Conservation (phyloP, 441 rosid genomes). For the Eutrema salsugineum region DNA sequence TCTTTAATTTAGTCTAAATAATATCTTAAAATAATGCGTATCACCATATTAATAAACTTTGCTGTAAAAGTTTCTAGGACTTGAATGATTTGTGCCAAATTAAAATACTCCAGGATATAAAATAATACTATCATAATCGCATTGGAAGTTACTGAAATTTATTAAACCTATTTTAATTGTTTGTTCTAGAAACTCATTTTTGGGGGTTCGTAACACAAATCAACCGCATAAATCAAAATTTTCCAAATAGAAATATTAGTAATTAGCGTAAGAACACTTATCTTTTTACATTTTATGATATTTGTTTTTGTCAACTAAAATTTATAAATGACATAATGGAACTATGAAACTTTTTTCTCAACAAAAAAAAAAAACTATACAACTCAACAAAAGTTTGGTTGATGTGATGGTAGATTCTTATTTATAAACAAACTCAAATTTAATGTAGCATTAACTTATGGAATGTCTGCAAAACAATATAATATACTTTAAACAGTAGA, state of each 20-base stretch:
- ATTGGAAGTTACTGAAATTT: not conserved
- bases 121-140: not conserved
- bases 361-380: too few species aligned
- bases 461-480: not conserved
- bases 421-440: not conserved
- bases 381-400: too few species aligned
- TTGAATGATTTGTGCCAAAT: constrained; percentile 5
- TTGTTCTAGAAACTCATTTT: not conserved
- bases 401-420: not conserved
- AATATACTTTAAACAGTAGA: not conserved
- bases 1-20: not conserved
- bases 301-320: not conserved
- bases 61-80: constrained; percentile 1
- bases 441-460: not conserved
- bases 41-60: not conserved
- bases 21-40: not conserved
- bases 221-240: not conserved
- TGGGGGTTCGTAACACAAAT: not conserved
- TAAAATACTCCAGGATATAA: not conserved
- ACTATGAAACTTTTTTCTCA: too few species aligned
- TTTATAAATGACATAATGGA: not conserved
- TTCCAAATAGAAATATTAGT: too few species aligned
- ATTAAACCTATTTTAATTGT: not conserved
- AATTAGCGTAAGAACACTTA: not conserved
- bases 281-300: not conserved